These are phyloP conservation scores for Fistulina hepatica DNA, from an alignment of 1,284 basidiomycete species.

Conservation along the genomic window DNA sequence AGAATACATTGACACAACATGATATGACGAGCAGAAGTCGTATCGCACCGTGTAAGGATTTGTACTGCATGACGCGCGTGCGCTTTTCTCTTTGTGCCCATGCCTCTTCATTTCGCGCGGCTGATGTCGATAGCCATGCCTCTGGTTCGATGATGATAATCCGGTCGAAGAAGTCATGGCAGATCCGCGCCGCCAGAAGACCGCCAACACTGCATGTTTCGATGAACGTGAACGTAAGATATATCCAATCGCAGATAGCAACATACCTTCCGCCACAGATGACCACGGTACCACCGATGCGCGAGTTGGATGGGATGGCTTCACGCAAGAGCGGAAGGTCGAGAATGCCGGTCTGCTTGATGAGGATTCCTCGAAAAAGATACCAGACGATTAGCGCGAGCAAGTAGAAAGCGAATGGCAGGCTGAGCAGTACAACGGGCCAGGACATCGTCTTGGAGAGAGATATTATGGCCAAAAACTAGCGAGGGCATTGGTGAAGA, in stretches of 20 bases:
- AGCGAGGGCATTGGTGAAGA: no score
- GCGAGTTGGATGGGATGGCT: no score
- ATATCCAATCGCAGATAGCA: neutral
- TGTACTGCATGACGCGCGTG: conserved; percentile 21
- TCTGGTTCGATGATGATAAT: conserved; percentile 27
- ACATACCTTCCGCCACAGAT: conserved; percentile 13
- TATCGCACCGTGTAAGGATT: conserved; percentile 18
- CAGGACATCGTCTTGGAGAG: no score
- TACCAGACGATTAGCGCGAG: no score
- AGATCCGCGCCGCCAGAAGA: conserved; percentile 10
- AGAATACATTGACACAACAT: neutral
- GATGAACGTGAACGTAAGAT: neutral
- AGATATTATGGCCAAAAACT: no score
- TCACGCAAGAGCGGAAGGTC: no score
- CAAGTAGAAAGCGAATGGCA: no score
- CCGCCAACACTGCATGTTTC: conserved; percentile 7
- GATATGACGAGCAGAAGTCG: neutral
- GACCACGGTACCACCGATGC: conserved; percentile 12
- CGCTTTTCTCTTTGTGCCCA: conserved; percentile 15
- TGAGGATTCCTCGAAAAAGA: no score
- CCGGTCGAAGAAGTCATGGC: conserved; percentile 23
- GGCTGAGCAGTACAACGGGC: no score
- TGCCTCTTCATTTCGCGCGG: conserved; percentile 10
- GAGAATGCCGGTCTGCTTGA: no score
- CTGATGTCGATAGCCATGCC: conserved; percentile 17